phyloP scores from a whole-genome alignment of 176 grass and related monocot species.

The Triticum monococcum region DNA sequence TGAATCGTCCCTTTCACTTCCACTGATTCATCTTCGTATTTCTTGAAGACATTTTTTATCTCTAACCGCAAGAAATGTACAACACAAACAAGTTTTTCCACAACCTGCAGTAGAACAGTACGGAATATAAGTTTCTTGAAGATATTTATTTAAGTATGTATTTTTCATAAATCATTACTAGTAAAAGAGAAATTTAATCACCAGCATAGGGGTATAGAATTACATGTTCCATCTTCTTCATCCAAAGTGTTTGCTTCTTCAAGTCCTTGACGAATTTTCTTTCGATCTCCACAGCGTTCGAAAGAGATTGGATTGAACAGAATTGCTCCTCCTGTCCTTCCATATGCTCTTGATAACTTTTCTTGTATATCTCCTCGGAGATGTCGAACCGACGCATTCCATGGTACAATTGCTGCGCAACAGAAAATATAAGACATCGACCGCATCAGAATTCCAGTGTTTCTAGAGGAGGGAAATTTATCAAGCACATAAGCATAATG shows the following conservation, averaged over 20 bases:
- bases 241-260: slow-evolving; percentile 66
- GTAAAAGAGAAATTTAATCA: not conserved
- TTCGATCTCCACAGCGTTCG: slow-evolving; percentile 41
- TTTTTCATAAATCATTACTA: not conserved
- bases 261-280: slow-evolving; percentile 32
- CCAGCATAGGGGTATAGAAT: not conserved
- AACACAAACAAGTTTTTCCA: slow-evolving; percentile 55
- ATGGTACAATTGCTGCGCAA: slow-evolving; percentile 40
- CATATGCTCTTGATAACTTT: not conserved
- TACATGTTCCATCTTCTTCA: slow-evolving; percentile 68
- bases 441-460: not conserved
- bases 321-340: not conserved
- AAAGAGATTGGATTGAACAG: not conserved
- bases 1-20: not conserved
- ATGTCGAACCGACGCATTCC: not conserved
- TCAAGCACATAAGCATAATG: not conserved
- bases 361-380: slow-evolving; percentile 6
- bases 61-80: slow-evolving; percentile 48
- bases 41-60: slow-evolving; percentile 40
- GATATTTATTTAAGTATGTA: not conserved
- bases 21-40: slow-evolving; percentile 23
- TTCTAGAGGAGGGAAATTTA: not conserved
- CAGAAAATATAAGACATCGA: slow-evolving; percentile 19
- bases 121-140: not conserved
- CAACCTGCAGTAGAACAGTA: slow-evolving; percentile 41